These are phyloP conservation scores for Aureobasidium sp. DNA, from an alignment of 2,329 filamentous ascomycete species.

Conservation along the genomic window DNA sequence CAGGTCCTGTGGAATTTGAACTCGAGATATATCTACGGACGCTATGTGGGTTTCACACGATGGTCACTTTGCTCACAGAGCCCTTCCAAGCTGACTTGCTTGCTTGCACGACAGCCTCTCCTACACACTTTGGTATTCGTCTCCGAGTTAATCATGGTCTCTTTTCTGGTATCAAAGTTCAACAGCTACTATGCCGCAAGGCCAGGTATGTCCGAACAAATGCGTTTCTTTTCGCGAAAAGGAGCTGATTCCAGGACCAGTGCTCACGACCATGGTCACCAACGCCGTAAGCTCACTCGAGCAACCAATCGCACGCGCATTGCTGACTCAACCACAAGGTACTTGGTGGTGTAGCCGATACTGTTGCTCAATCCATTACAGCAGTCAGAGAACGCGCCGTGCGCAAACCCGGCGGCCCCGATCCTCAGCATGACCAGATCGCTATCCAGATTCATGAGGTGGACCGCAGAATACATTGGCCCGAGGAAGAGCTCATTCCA, in stretches of 20 bases:
- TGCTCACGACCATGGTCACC: slow-evolving; percentile 98
- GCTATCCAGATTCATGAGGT: slow-evolving; percentile 86
- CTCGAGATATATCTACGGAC: slow-evolving; percentile 65
- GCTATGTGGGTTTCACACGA: slow-evolving; percentile 52
- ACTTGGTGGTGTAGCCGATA: slow-evolving; percentile 91
- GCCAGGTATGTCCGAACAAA: slow-evolving; percentile 53
- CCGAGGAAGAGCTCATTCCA: slow-evolving; percentile 60
- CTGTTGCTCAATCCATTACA: slow-evolving; percentile 87
- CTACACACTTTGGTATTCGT: slow-evolving; percentile 79
- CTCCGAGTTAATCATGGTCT: slow-evolving; percentile 80
- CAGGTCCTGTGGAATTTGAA: slow-evolving; percentile 45
- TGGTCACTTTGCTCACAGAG: slow-evolving; percentile 2
- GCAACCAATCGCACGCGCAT: neutral
- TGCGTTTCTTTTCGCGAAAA: neutral
- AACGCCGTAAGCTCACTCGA: slow-evolving; percentile 59
- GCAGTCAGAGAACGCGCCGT: slow-evolving; percentile 54
- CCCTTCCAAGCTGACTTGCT: neutral
- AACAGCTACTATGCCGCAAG: slow-evolving; percentile 89
- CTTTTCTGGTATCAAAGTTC: slow-evolving; percentile 76
- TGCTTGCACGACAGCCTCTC: slow-evolving; percentile 57
- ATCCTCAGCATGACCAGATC: slow-evolving; percentile 59
- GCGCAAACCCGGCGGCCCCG: slow-evolving; percentile 54
- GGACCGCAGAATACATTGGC: slow-evolving; percentile 67
- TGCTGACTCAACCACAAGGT: slow-evolving; percentile 41
- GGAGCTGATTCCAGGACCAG: slow-evolving; percentile 35